Conservation (phyloP, 352 stramenopile genomes). For the Pythium monospermum region DNA sequence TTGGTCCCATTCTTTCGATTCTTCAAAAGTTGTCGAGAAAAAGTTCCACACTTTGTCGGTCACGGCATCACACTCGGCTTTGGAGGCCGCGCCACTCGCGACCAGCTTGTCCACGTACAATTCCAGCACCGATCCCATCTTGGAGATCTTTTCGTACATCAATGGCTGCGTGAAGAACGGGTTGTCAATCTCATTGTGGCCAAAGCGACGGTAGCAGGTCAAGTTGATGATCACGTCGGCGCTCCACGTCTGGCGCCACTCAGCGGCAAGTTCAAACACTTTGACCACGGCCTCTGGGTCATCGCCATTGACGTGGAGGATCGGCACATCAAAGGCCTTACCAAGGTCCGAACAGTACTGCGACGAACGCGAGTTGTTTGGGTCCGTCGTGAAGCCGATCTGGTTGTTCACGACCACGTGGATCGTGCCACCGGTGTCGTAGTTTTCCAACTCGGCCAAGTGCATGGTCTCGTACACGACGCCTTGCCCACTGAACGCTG, state of each 20-base stretch:
- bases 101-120: conserved; percentile 73
- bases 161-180: conserved; percentile 84
- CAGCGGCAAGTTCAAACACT: conserved; percentile 89
- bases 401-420: conserved; percentile 99
- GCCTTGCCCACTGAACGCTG: conserved; percentile 86
- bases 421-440: conserved; percentile 96
- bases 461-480: conserved; percentile 77
- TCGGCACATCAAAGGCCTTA: conserved; percentile 94
- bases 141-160: conserved; percentile 89
- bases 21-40: conserved; percentile 58
- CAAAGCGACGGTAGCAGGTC: conserved; percentile 97
- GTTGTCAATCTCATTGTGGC: conserved; percentile 97
- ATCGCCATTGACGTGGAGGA: conserved; percentile 96
- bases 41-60: conserved; percentile 57
- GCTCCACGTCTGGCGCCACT: conserved; percentile 90
- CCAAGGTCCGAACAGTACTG: conserved; percentile 97
- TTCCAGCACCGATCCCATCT: conserved; percentile 73
- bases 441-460: conserved; percentile 89
- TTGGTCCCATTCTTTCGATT: conserved; percentile 56
- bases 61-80: conserved; percentile 44
- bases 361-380: conserved; percentile 95
- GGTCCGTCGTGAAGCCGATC: conserved; percentile 98
- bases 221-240: conserved; percentile 98
- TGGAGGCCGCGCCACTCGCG: conserved; percentile 42
- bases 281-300: conserved; percentile 92